Evolutionary conservation across 352 stramenopile species (phyloP).

Genomic region (Plasmopara muralis): DNA sequence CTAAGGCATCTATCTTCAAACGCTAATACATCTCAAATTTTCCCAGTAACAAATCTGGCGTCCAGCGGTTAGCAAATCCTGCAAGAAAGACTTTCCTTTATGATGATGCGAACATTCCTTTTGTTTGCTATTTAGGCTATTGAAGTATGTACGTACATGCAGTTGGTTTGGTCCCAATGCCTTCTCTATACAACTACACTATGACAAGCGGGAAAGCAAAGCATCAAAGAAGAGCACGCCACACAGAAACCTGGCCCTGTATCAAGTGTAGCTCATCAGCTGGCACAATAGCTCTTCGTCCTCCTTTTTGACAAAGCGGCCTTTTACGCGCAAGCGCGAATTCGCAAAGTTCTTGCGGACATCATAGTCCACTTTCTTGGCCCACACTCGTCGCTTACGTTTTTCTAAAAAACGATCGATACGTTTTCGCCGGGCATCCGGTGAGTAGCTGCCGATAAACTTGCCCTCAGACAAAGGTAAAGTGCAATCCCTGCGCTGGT

Average conservation of each 20-base stretch:
- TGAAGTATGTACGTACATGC: constrained; percentile 26
- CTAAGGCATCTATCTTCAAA: not conserved
- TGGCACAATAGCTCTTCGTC: constrained; percentile 90
- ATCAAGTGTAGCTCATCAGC: constrained; percentile 74
- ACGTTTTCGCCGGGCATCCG: constrained; percentile 73
- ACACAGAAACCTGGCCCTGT: constrained; percentile 10
- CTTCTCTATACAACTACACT: constrained; percentile 38
- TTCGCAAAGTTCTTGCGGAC: constrained; percentile 99
- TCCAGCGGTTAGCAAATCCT: not conserved
- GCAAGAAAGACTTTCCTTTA: not conserved
- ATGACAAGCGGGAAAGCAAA: constrained; percentile 25
- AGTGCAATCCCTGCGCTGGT: constrained; percentile 25
- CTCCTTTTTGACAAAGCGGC: constrained; percentile 98
- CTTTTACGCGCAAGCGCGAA: constrained; percentile 95
- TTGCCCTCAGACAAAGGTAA: constrained; percentile 34
- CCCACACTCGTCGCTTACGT: constrained; percentile 90
- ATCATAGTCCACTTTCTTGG: constrained; percentile 98
- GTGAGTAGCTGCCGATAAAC: constrained; percentile 87
- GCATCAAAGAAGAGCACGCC: constrained; percentile 21
- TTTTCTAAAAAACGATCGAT: constrained; percentile 91
- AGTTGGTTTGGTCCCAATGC: constrained; percentile 25
- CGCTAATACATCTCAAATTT: too few species aligned
- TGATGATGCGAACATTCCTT: constrained; percentile 8
- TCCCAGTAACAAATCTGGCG: not conserved
- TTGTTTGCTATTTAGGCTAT: constrained; percentile 23